These are phyloP conservation scores for Tolypocladium inflatum DNA, from an alignment of 2,329 filamentous ascomycete species.

Conservation along the genomic window DNA sequence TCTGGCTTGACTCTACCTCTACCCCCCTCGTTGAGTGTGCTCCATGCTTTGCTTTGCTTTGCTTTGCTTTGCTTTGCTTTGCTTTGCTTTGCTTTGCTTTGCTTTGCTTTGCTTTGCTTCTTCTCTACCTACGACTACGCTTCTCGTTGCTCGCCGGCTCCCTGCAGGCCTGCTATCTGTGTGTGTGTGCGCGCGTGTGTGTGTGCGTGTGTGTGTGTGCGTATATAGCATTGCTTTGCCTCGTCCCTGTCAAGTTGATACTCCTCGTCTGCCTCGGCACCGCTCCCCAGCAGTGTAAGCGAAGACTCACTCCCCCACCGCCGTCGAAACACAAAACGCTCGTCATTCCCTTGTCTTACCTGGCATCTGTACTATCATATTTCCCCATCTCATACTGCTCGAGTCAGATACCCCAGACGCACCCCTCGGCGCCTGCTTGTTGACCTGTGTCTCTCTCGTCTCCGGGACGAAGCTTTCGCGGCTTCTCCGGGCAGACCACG, in stretches of 20 bases:
- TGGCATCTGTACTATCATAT: not conserved
- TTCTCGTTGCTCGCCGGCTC: not conserved
- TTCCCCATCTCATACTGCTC: not conserved
- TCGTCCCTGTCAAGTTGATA: not conserved
- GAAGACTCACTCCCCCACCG: not conserved
- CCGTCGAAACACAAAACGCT: not conserved
- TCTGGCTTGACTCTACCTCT: not conserved
- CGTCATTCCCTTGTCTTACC: not conserved
- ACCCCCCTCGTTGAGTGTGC: not conserved
- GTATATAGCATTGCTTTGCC: not conserved
- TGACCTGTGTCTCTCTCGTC: not conserved
- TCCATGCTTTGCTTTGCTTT: not conserved
- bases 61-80: no score
- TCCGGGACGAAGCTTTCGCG: not conserved
- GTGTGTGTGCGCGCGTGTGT: not conserved
- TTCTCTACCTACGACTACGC: not conserved
- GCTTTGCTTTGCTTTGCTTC: not conserved
- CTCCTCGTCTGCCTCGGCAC: not conserved
- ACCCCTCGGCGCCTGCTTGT: not conserved
- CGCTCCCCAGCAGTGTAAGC: not conserved
- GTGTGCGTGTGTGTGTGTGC: not conserved
- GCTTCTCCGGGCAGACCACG: not conserved
- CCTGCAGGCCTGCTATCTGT: not conserved
- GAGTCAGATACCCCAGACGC: conserved; percentile 1
- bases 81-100: not conserved